Evolutionary conservation across 2,329 filamentous ascomycete genomes (phyloP).

Genomic region (Colletotrichum sp.): DNA sequence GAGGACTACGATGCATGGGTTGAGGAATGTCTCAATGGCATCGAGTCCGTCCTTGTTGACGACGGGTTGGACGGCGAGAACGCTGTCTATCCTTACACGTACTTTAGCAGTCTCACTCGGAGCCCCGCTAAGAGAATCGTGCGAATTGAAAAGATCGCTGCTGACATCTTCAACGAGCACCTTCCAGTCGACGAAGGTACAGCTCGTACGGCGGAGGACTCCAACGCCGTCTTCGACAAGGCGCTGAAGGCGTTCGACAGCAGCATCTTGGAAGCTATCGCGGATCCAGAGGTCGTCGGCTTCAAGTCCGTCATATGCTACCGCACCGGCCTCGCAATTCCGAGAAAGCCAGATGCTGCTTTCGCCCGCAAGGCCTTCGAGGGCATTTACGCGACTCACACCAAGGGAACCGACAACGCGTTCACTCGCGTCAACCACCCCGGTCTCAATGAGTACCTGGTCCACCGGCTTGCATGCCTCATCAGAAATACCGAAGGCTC

Average conservation of each 20-base stretch:
- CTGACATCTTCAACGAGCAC: conserved; percentile 59
- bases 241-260: conserved; percentile 41
- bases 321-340: conserved; percentile 72
- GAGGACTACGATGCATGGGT: conserved; percentile 62
- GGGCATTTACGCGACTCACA: conserved; percentile 35
- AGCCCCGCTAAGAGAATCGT: conserved; percentile 75
- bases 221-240: conserved; percentile 35
- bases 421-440: conserved; percentile 65
- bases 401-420: conserved; percentile 23
- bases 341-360: conserved; percentile 45
- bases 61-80: conserved; percentile 66
- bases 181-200: conserved; percentile 34
- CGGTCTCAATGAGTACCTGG: conserved; percentile 72
- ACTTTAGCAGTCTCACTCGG: conserved; percentile 70
- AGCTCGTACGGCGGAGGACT: conserved; percentile 2
- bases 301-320: conserved; percentile 90
- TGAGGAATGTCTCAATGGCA: conserved; percentile 70
- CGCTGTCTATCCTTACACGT: conserved; percentile 62
- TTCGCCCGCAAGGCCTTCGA: conserved; percentile 43
- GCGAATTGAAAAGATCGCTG: conserved; percentile 76
- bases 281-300: conserved; percentile 72
- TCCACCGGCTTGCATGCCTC: conserved; percentile 66
- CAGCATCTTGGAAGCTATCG: conserved; percentile 60
- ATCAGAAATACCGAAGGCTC: conserved; percentile 52
- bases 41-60: conserved; percentile 78